A percentile compares a stretch with the other conserved stretches of the same genome.
Evolutionary conservation across 164 flowering plant genomes (phyloP).

Genomic region (Aristolochia fimbriata): DNA sequence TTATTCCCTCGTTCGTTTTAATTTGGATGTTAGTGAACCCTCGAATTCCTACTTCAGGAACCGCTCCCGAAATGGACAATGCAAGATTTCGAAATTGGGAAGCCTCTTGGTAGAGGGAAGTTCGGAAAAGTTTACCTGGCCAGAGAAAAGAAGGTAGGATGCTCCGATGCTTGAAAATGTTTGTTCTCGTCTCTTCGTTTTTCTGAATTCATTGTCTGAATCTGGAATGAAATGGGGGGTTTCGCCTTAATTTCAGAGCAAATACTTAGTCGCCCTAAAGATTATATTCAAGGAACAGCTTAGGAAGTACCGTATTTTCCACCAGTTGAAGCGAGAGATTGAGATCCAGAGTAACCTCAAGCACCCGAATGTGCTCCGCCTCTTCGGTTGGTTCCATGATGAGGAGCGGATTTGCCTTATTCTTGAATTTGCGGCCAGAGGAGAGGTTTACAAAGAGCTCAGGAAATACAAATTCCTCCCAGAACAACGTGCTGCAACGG

Average conservation of each 20-base stretch:
- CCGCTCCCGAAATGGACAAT: constrained; percentile 12
- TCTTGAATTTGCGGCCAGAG: constrained; percentile 81
- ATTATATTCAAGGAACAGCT: constrained; percentile 76
- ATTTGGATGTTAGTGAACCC: no score
- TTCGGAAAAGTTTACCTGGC: constrained; percentile 88
- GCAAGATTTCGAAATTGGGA: constrained; percentile 78
- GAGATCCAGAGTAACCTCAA: constrained; percentile 66
- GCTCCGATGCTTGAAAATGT: no score
- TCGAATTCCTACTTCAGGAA: not conserved
- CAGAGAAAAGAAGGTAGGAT: constrained; percentile 53
- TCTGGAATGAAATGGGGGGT: no score
- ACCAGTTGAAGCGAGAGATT: constrained; percentile 79
- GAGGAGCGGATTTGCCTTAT: constrained; percentile 65
- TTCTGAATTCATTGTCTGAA: not conserved
- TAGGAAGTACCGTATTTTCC: constrained; percentile 58
- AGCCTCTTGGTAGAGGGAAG: constrained; percentile 83
- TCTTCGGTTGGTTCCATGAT: constrained; percentile 88
- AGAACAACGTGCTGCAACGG: constrained; percentile 81
- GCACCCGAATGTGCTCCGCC: constrained; percentile 78
- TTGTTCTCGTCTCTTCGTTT: not conserved
- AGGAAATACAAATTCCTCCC: constrained; percentile 35
- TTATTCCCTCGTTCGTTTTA: no score
- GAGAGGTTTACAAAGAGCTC: constrained; percentile 68
- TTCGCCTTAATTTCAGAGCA: not conserved
- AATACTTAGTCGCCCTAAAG: constrained; percentile 61